Evolutionary conservation across 164 flowering plant genomes (phyloP).

Genomic region (Berberis thunbergii): DNA sequence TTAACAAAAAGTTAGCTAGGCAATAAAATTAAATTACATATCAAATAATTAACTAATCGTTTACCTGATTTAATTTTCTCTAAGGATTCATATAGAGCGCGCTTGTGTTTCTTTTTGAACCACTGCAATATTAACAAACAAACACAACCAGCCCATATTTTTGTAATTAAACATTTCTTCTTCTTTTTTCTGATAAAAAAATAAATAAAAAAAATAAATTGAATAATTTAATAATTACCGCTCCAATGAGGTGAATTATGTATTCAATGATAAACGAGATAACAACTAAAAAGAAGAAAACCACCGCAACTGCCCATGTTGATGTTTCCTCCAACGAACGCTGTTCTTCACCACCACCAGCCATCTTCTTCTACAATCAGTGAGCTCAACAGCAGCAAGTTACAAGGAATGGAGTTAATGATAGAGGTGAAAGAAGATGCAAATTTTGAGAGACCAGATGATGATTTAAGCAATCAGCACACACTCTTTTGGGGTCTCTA

Average conservation of each 20-base stretch:
- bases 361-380: constrained; percentile 15
- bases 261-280: constrained; percentile 60
- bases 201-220: background rate
- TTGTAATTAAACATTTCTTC: background rate
- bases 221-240: constrained; percentile 25
- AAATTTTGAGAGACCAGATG: no score
- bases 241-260: constrained; percentile 49
- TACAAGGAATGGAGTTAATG: no score
- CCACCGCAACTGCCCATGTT: constrained; percentile 75
- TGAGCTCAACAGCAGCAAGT: no score
- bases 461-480: no score
- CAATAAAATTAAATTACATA: background rate
- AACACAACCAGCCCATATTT: background rate
- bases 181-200: background rate
- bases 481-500: no score
- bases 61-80: constrained; percentile 64
- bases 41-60: background rate
- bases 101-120: constrained; percentile 39
- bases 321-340: constrained; percentile 64
- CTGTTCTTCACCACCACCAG: constrained; percentile 15
- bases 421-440: no score
- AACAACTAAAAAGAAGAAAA: constrained; percentile 49
- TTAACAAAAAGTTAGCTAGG: background rate
- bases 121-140: constrained; percentile 27
- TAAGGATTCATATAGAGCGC: constrained; percentile 49